Evolutionary conservation across 2,329 filamentous ascomycete genomes (phyloP), one percentile per base, ranked within the genome.

Genomic region (Fusarium verticillioides): DNA sequence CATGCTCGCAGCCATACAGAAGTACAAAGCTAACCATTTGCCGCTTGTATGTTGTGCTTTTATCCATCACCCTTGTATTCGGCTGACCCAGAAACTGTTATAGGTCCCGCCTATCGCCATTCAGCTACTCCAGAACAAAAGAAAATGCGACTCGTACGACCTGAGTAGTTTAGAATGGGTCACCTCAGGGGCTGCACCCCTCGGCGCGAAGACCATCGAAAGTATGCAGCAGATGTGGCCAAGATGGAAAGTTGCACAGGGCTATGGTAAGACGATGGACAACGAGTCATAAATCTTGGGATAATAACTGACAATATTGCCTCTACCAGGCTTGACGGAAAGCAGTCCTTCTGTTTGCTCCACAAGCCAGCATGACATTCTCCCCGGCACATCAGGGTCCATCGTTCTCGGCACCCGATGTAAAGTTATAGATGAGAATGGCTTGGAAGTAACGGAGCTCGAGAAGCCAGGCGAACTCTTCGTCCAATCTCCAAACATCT

Each of bases 31-130:
- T 11, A 12, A 12, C 9, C n/a, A 50, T 13, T 23, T 50, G 3
- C 47, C 47, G 6, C 47, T 50, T 19, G 47, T 50, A 15, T 5
- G 47, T 23, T 50, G 16, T 15, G 5, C 30, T 50, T 23, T 13
- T 19, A 34, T 5, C 2, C 11, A 9, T 11, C 9, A 15, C 0
- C 8, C 1, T 50, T 5, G 16, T 10, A 34, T 7, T 7, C 5
- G 3, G 18, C 47, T 50, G 47, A 50, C 47, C 0, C 2, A 6
- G n/a, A 23, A 23, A 23, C 2, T 15, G 2, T 5, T 5, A 6
- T 0, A 50, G 47, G 47, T 50, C 1, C 47, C 47, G 1, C 47
- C 47, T 5, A 34, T 50, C 10, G 30, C 47, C 11, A 23, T 34
- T 8, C 47, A 50, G n/a, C 30, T 62, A 15, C 21, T 26, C 7